Percentiles rank a stretch among this genome's conserved stretches.
Evolutionary conservation across 2,329 filamentous ascomycete species (phyloP).

Genomic region (Alternaria tenuissima): DNA sequence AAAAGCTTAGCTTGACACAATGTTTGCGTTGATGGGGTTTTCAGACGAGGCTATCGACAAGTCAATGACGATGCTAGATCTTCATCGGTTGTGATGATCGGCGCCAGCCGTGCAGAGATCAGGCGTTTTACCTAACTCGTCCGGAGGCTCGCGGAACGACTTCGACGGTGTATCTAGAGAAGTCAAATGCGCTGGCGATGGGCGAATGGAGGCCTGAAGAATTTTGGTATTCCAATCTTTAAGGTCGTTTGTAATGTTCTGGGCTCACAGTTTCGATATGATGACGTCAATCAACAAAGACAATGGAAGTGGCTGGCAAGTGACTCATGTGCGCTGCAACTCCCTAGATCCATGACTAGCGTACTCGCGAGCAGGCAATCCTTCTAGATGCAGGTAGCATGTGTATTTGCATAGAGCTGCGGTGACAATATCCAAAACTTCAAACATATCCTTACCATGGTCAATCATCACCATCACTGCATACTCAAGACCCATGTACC

Average conservation of each 20-base stretch:
- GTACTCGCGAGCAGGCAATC: neutral
- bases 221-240: neutral
- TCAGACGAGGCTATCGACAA: constrained; percentile 1
- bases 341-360: neutral
- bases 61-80: constrained; percentile 20
- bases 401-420: neutral
- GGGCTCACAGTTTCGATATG: neutral
- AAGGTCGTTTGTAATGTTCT: neutral
- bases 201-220: neutral
- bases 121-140: constrained; percentile 1
- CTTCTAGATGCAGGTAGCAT: neutral
- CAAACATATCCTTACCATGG: neutral
- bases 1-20: constrained; percentile 11
- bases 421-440: neutral
- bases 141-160: neutral
- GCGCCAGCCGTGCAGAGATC: constrained; percentile 1
- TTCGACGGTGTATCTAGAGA: neutral
- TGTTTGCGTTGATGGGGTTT: constrained; percentile 2
- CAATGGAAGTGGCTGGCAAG: neutral
- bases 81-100: constrained; percentile 13
- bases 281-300: neutral
- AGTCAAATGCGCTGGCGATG: neutral
- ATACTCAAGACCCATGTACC: neutral
- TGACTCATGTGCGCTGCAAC: neutral
- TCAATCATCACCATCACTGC: neutral